Conservation (phyloP, 208 protist genomes). For the Angomonas deanei region DNA sequence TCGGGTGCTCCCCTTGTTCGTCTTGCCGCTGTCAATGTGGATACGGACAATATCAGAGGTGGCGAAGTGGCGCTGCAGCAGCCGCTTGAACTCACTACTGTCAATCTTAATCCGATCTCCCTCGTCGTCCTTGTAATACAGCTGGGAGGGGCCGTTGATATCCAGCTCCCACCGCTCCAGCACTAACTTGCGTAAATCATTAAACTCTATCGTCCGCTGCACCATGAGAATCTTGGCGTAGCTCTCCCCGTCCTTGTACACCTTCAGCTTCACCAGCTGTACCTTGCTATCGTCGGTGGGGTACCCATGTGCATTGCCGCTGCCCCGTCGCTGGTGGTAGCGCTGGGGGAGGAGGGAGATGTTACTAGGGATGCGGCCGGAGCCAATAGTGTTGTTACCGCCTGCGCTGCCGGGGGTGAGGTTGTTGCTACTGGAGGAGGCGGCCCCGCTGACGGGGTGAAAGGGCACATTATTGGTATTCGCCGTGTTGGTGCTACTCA, state of each 20-base stretch:
- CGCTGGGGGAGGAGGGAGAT: background rate
- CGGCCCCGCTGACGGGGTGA: background rate
- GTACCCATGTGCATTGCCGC: background rate
- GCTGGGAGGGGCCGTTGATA: background rate
- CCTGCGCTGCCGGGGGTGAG: too few relatives aligned
- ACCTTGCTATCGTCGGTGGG: background rate
- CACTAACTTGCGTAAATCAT: constrained; percentile 1
- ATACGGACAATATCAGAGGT: background rate
- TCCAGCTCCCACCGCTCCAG: background rate
- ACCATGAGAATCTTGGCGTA: constrained; percentile 8
- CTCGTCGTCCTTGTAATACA: constrained; percentile 11
- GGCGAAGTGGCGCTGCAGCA: background rate
- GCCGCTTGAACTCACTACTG: constrained; percentile 3
- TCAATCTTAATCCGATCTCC: constrained; percentile 7
- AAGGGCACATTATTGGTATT: background rate
- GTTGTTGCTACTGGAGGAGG: background rate
- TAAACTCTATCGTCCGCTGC: constrained; percentile 1
- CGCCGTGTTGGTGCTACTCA: background rate
- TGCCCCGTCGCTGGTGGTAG: background rate
- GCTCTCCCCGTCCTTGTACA: constrained; percentile 10
- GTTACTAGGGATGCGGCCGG: background rate
- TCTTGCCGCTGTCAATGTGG: background rate
- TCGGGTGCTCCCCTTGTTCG: too few relatives aligned
- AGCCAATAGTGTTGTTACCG: background rate
- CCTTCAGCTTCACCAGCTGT: constrained; percentile 14